These are phyloP conservation scores for Sporopachydermia cereana DNA, from an alignment of 1,139 yeast species.

Conservation along the genomic window DNA sequence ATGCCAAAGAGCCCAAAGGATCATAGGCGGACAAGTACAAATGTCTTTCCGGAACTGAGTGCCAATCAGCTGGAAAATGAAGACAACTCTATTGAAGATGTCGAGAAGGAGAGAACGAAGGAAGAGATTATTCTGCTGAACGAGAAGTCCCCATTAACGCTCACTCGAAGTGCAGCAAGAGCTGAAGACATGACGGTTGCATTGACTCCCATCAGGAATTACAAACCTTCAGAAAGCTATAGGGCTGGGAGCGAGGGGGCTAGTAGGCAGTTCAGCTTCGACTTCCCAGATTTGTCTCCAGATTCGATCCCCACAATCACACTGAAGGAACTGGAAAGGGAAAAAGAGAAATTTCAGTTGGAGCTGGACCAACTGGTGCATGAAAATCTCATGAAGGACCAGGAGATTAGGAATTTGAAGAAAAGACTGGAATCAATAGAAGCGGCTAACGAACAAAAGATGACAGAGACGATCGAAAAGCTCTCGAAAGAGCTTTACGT, in stretches of 20 bases:
- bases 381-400: slow-evolving; percentile 13
- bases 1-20: slow-evolving; percentile 2
- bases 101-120: slow-evolving; percentile 5
- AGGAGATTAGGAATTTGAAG: slow-evolving; percentile 16
- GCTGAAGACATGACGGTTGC: neutral
- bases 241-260: neutral
- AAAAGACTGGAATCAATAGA: slow-evolving; percentile 14
- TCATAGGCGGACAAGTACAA: slow-evolving; percentile 3
- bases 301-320: slow-evolving; percentile 5
- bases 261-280: neutral
- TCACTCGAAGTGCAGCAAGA: neutral
- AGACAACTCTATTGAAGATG: neutral
- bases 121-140: slow-evolving; percentile 4
- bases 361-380: neutral
- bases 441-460: slow-evolving; percentile 29
- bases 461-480: slow-evolving; percentile 40
- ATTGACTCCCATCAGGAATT: neutral
- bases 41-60: slow-evolving; percentile 3
- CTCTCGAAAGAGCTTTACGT: slow-evolving; percentile 55
- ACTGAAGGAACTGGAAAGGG: neutral
- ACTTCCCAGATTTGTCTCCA: slow-evolving; percentile 1
- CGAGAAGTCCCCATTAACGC: neutral
- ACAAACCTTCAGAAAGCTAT: neutral
- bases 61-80: neutral
- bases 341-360: neutral